Evolutionary conservation across 441 rosid species (phyloP).

Genomic region (Arabidopsis hybrid): DNA sequence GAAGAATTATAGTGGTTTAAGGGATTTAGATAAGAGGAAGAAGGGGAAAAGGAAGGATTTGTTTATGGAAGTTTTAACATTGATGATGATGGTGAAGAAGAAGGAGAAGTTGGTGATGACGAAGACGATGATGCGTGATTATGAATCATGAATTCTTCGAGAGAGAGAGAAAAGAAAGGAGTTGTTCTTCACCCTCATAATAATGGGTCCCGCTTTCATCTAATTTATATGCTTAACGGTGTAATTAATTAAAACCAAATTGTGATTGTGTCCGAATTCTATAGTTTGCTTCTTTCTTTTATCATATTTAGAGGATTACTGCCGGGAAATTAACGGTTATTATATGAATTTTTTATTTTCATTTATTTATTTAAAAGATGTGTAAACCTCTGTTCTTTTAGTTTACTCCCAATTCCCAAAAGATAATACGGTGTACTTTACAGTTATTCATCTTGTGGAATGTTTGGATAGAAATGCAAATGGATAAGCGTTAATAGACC

Average conservation of each 20-base stretch:
- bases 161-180: conserved; percentile 15
- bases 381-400: neutral
- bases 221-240: conserved; percentile 5
- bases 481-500: conserved; percentile 24
- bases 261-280: no score
- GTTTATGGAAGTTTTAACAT: conserved; percentile 18
- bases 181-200: neutral
- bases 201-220: conserved; percentile 37
- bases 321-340: no score
- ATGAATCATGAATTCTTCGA: conserved; percentile 32
- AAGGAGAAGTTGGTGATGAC: conserved; percentile 42
- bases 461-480: conserved; percentile 12
- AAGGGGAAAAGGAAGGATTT: neutral
- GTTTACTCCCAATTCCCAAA: neutral
- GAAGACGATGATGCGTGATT: conserved; percentile 43
- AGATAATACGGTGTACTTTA: neutral
- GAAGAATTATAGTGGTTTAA: conserved; percentile 1
- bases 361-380: no score
- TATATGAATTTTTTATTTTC: no score
- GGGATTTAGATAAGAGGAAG: neutral
- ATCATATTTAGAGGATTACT: no score
- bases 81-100: conserved; percentile 35
- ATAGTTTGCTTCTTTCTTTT: no score
- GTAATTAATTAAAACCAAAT: neutral
- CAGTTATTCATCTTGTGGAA: conserved; percentile 4